Conservation (phyloP, 2,329 filamentous ascomycete species). For the Phialophora chinensis region DNA sequence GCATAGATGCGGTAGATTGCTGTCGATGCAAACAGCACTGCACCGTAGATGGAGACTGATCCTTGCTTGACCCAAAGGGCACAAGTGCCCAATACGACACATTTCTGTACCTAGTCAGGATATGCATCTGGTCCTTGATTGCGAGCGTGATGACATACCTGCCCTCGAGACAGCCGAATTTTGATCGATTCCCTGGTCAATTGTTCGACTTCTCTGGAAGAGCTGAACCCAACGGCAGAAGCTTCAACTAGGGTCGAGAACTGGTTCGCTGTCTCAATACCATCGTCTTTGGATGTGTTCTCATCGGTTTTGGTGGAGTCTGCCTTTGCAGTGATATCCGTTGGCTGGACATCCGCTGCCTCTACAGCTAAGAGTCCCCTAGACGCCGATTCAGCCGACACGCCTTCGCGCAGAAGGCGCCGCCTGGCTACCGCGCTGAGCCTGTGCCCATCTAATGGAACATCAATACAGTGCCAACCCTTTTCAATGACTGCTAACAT, state of each 20-base stretch:
- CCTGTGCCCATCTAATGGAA: constrained; percentile 27
- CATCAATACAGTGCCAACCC: constrained; percentile 1
- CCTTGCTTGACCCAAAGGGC: constrained; percentile 63
- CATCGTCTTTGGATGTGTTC: background rate
- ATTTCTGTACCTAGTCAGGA: constrained; percentile 44
- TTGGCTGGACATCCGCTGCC: constrained; percentile 1
- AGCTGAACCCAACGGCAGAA: constrained; percentile 34
- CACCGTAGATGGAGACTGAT: constrained; percentile 63
- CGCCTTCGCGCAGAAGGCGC: constrained; percentile 29
- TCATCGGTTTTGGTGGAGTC: background rate
- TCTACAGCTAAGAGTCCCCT: constrained; percentile 1
- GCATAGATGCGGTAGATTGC: constrained; percentile 58
- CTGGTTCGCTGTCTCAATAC: constrained; percentile 25
- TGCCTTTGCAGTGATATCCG: constrained; percentile 1
- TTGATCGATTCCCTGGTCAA: constrained; percentile 30
- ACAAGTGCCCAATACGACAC: constrained; percentile 59
- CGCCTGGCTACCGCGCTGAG: constrained; percentile 33
- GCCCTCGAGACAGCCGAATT: constrained; percentile 34
- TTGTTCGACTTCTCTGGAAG: constrained; percentile 32
- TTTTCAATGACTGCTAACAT: constrained; percentile 11
- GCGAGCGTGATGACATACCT: constrained; percentile 23
- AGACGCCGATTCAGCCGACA: constrained; percentile 19
- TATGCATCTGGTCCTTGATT: constrained; percentile 7
- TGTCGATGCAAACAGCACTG: constrained; percentile 58
- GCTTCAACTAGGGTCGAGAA: constrained; percentile 34